Evolutionary conservation across 139 green algal genomes (phyloP).

Genomic region (Deuterostichococcus epilithicus): DNA sequence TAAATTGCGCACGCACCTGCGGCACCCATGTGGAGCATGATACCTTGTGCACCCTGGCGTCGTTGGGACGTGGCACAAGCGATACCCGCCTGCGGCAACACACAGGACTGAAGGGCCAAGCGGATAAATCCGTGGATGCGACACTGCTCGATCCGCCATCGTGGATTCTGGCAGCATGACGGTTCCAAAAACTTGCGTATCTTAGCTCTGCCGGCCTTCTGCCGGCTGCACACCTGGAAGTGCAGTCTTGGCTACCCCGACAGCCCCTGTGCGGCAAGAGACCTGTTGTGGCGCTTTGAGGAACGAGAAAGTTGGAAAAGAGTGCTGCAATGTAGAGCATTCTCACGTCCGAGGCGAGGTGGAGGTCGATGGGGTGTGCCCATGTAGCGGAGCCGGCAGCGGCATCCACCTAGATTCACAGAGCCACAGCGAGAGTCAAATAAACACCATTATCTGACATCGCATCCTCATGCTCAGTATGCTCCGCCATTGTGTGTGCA

Average conservation of each 20-base stretch:
- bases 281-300: background rate
- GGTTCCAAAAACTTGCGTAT: no score
- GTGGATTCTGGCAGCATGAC: no score
- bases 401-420: background rate
- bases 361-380: constrained; percentile 71
- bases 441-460: no score
- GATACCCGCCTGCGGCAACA: constrained; percentile 58
- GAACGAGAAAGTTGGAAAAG: background rate
- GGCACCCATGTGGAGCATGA: constrained; percentile 69
- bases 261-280: constrained; percentile 29
- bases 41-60: constrained; percentile 59
- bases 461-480: constrained; percentile 46
- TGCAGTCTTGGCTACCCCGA: constrained; percentile 74
- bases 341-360: constrained; percentile 52
- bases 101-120: no score
- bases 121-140: no score
- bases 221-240: constrained; percentile 76
- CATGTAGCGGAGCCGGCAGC: constrained; percentile 41
- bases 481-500: constrained; percentile 66
- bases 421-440: no score
- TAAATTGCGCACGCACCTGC: constrained; percentile 36
- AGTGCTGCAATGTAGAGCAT: constrained; percentile 1
- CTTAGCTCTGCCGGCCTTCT: constrained; percentile 62
- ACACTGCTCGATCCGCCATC: no score
- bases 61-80: constrained; percentile 73